phyloP scores from a whole-genome alignment of 139 green algal species.

The Yamagishiella unicocca region DNA sequence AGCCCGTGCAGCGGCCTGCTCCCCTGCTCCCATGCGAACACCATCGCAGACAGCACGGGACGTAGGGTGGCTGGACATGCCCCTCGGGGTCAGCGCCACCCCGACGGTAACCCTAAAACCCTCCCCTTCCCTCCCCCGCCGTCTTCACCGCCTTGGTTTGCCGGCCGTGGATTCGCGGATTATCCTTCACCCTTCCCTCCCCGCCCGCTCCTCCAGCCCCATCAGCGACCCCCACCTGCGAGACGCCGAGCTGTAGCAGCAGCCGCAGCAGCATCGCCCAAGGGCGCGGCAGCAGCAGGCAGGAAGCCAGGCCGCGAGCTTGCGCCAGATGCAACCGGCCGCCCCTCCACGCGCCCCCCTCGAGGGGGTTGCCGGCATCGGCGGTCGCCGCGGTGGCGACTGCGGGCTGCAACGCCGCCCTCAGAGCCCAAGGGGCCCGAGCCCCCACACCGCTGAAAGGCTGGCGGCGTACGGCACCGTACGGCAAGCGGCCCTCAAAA shows the following conservation, averaged over 20 bases:
- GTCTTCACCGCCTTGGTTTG: too few species aligned
- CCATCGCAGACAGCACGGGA: too few species aligned
- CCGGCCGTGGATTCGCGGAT: too few species aligned
- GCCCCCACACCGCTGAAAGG: too few species aligned
- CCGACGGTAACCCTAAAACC: too few species aligned
- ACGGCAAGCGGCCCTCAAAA: neutral
- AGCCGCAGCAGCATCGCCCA: constrained; percentile 80
- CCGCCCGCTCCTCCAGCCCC: too few species aligned
- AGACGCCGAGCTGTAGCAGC: constrained; percentile 76
- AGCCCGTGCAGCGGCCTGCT: too few species aligned
- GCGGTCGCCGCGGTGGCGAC: neutral
- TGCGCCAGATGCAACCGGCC: constrained; percentile 45
- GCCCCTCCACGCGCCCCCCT: neutral
- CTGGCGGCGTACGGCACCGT: too few species aligned
- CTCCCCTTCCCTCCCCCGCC: too few species aligned
- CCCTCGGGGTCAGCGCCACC: too few species aligned
- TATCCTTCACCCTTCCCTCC: neutral
- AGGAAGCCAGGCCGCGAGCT: constrained; percentile 56
- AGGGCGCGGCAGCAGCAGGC: constrained; percentile 74
- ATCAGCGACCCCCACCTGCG: constrained; percentile 8
- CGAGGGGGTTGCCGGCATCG: neutral
- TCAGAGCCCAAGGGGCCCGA: neutral
- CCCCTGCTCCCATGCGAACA: too few species aligned
- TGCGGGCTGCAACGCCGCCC: neutral
- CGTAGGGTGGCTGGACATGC: too few species aligned